These are phyloP conservation scores for Vanilla planifolia DNA, from an alignment of 106 monocot species.

Conservation along the genomic window DNA sequence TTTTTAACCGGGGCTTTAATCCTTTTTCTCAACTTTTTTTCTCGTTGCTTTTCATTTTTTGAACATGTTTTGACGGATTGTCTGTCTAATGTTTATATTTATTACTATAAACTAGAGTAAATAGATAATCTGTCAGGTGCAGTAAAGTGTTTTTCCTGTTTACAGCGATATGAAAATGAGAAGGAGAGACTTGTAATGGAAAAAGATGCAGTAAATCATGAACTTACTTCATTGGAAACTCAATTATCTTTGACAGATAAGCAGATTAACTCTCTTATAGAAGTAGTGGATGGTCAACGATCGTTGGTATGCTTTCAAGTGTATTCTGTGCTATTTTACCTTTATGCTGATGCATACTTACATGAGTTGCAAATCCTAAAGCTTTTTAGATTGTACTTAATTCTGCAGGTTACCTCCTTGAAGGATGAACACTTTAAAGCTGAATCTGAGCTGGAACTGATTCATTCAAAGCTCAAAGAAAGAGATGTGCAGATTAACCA, in stretches of 20 bases:
- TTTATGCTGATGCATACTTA: not conserved
- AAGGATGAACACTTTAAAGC: conserved; percentile 58
- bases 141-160: conserved; percentile 1
- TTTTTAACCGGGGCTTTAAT: no score
- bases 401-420: conserved; percentile 54
- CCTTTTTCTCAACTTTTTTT: no score
- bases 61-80: no score
- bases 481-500: conserved; percentile 68
- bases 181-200: conserved; percentile 86
- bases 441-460: conserved; percentile 54
- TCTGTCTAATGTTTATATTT: no score
- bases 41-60: no score
- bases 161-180: conserved; percentile 73
- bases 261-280: conserved; percentile 49
- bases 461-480: conserved; percentile 76
- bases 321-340: not conserved
- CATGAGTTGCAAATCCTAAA: not conserved
- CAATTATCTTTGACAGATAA: conserved; percentile 49
- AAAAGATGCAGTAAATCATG: conserved; percentile 77
- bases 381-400: not conserved
- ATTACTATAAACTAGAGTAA: not conserved
- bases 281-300: conserved; percentile 60
- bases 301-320: conserved; percentile 27
- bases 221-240: conserved; percentile 61
- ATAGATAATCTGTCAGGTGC: not conserved